Base-by-base conservation (phyloP, 352 stramenopile genomes). In the Phytophthora aleatoria region DNA sequence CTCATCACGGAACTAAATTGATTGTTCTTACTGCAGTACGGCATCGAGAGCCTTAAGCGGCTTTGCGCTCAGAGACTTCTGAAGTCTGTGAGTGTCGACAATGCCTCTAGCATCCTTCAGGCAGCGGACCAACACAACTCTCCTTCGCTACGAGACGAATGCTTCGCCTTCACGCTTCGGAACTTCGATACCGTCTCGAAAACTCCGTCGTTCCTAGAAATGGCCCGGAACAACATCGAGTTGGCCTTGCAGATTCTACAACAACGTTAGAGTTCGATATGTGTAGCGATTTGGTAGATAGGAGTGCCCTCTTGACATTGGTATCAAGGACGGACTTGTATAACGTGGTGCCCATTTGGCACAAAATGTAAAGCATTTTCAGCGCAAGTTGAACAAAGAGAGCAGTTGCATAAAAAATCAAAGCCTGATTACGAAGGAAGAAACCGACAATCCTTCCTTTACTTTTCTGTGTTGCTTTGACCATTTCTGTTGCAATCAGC, bases 121-220 rank as follows among this genome's bases (percentile, higher is more conserved):
- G 92, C 95, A 4, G 96, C 97, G 3, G 97, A 99, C 69, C 75
- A 98, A 52, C 92, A 99, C 73, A 98, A 97, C 27, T 92, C 94
- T 2, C 69, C 76, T 10, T 87, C 90, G 10, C 81, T 99, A 13
- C 89, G 97, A 51, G 84, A 96, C 62, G 97, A 98, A 69, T 97
- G 95, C 58, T 93, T 99, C 43, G 90, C 93, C 28, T 99, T 98
- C 71, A 98, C 99, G 65, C 75, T 99, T 52, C 92, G 87, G 30
- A 96, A 99, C 82, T 99, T 99, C 76, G 97, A 99, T 83, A 83
- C 81, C 15, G 92, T 99, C 20, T 98, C 94, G 13, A 99, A 99
- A 85, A 99, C 94, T 9, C 58, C 74, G 11, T 77, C 89, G 31
- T 99, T 99, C 75, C 91, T 98, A 74, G 94, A 99, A 61, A 99